These are phyloP conservation scores for Metschnikowia anglica DNA, from an alignment of 805 yeast genomes.

Conservation along the genomic window DNA sequence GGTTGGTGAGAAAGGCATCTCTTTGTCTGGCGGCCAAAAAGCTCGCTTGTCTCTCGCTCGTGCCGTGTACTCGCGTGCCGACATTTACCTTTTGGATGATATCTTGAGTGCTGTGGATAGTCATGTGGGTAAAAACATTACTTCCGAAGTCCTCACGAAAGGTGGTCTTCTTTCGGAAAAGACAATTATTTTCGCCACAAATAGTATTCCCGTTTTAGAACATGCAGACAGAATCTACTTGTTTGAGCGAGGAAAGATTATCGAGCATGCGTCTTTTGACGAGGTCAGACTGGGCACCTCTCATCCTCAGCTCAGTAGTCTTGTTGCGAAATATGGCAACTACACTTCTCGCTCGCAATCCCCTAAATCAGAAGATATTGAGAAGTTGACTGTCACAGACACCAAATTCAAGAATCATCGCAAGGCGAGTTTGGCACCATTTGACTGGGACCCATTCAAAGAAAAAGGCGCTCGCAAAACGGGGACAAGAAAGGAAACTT, in stretches of 20 bases:
- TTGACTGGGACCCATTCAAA: constrained; percentile 41
- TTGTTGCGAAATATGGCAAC: constrained; percentile 7
- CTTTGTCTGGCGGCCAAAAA: constrained; percentile 45
- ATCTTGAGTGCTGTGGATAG: constrained; percentile 45
- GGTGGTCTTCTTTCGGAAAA: constrained; percentile 30
- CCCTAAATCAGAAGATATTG: constrained; percentile 3
- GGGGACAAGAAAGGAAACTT: constrained; percentile 28
- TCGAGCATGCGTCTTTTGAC: constrained; percentile 10
- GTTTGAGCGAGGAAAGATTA: constrained; percentile 16
- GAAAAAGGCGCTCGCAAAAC: constrained; percentile 25
- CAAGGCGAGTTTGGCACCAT: constrained; percentile 23
- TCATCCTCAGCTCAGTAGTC: constrained; percentile 12
- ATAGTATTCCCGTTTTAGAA: constrained; percentile 13
- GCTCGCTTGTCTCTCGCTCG: constrained; percentile 43
- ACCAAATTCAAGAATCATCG: not conserved
- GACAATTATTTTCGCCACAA: constrained; percentile 18
- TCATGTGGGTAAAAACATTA: constrained; percentile 40
- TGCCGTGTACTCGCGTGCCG: constrained; percentile 43
- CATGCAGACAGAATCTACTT: constrained; percentile 15
- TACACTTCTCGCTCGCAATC: constrained; percentile 2
- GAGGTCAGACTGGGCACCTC: constrained; percentile 2
- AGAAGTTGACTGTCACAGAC: not conserved
- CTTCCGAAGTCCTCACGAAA: constrained; percentile 31
- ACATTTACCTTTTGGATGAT: constrained; percentile 41
- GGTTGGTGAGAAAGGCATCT: constrained; percentile 46